Evolutionary conservation across 768 basidiomycete genomes (phyloP), one percentile per base, ranked within the genome.

Genomic region (Clavaria fumosa): DNA sequence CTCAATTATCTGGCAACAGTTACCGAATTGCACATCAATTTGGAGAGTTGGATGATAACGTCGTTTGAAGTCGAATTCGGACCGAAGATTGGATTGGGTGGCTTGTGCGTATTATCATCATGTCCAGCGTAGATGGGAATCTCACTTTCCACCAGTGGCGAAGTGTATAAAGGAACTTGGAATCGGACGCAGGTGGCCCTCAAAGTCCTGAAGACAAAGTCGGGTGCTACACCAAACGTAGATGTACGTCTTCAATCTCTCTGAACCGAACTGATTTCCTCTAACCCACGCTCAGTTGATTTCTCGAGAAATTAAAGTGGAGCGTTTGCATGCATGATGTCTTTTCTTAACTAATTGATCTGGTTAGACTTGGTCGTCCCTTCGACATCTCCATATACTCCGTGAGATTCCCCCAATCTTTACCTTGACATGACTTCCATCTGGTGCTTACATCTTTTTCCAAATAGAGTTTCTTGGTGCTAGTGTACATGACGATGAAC

Each of bases 391-490:
- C 31, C 31, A 40, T 23, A 40, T 40, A 23, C 31, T 40, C 19
- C 39, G 39, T 40, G 32, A 40, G 39, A 20, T 40, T 23, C 24
- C 24, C 26, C 12, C n/a, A 28, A 38, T 20, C 23, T 26, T 12
- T 12, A 12, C n/a, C 19, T 4, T 24, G 15, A 21, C 10, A 22
- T 22, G 12, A 14, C 3, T 28, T 7, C 10, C 17, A 7, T 17
- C 17, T 7, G 4, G n/a, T 20, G 5, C 5, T 34, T 21, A 34
- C 24, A 9, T 10, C 9, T 7, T 15, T 22, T 34, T 23, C 9
- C 39, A 12, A 17, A 31, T 33, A 40, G 39, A 40, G 14, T 34
- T 40, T 23, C 32, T 40, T 24, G 39, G 39, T n/a, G 39, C 39
- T 23, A 40, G 35, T 18, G 30, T 40, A 15, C 35, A 34, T 23